Percentiles rank a stretch among this genome's conserved stretches.
Conservation (phyloP, 2,329 filamentous ascomycete genomes). For the Phialophora expanda region DNA sequence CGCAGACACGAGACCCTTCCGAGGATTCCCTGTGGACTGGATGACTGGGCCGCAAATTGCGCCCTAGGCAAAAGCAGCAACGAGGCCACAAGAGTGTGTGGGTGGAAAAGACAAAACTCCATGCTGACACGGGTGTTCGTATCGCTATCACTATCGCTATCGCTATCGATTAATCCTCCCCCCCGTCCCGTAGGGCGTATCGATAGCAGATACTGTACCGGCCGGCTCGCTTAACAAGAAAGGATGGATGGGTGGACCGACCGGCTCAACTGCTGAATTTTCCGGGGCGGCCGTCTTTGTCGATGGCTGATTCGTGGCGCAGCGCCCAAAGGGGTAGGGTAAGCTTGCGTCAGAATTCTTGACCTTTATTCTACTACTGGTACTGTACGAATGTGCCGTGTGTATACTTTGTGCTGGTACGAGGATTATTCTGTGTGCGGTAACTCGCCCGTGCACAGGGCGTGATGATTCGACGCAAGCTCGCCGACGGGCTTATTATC, state of each 20-base stretch:
- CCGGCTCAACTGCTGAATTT: not conserved
- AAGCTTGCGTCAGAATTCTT: not conserved
- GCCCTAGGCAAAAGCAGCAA: not conserved
- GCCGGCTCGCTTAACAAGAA: constrained; percentile 2
- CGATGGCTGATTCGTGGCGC: constrained; percentile 2
- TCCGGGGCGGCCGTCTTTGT: not conserved
- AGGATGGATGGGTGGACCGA: not conserved
- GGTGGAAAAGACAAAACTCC: not conserved
- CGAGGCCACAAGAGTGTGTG: not conserved
- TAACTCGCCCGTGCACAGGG: too few species aligned
- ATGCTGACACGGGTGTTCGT: not conserved
- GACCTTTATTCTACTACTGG: not conserved
- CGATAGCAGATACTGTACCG: not conserved
- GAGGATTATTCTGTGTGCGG: not conserved
- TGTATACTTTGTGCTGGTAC: not conserved
- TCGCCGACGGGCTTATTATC: too few species aligned
- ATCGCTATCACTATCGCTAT: constrained; percentile 8
- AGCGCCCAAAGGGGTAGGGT: not conserved
- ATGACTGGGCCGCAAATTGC: not conserved
- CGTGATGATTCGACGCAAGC: too few species aligned
- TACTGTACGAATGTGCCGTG: too few species aligned
- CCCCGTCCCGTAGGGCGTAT: not conserved
- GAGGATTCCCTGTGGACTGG: not conserved
- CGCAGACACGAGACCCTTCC: not conserved
- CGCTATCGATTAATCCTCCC: not conserved